Evolutionary conservation across 306 rosid genomes (phyloP).

Genomic region (Senna tora): DNA sequence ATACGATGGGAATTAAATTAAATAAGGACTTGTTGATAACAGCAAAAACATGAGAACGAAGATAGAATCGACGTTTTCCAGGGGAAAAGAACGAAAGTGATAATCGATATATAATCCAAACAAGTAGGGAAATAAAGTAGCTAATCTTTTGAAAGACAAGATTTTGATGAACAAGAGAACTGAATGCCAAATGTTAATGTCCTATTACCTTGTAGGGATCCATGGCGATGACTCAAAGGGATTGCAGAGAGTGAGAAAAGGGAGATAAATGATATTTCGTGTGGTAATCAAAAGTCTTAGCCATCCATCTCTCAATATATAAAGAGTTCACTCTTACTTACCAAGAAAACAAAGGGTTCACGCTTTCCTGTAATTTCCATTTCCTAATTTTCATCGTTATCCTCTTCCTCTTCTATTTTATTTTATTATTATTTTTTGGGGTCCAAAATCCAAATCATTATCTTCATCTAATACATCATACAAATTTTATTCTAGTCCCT

Average conservation of each 20-base stretch:
- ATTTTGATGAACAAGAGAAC: neutral
- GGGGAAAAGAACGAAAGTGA: neutral
- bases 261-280: neutral
- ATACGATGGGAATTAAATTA: neutral
- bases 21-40: neutral
- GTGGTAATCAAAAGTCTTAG: slow-evolving; percentile 12
- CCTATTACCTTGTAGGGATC: slow-evolving; percentile 83
- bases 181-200: neutral
- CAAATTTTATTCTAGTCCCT: no score
- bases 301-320: slow-evolving; percentile 24
- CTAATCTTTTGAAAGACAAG: neutral
- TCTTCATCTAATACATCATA: no score
- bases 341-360: neutral
- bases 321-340: neutral
- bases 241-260: neutral
- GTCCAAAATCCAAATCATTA: no score
- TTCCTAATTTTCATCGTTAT: slow-evolving; percentile 12
- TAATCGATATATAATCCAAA: neutral
- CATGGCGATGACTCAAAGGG: slow-evolving; percentile 42
- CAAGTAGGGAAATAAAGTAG: neutral
- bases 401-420: neutral
- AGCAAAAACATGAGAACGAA: neutral
- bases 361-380: neutral
- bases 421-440: neutral
- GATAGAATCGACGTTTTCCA: neutral